Evolutionary conservation across 225 moss, liverwort and hornwort species (phyloP).

Genomic region (Pseudoscleropodium purum): DNA sequence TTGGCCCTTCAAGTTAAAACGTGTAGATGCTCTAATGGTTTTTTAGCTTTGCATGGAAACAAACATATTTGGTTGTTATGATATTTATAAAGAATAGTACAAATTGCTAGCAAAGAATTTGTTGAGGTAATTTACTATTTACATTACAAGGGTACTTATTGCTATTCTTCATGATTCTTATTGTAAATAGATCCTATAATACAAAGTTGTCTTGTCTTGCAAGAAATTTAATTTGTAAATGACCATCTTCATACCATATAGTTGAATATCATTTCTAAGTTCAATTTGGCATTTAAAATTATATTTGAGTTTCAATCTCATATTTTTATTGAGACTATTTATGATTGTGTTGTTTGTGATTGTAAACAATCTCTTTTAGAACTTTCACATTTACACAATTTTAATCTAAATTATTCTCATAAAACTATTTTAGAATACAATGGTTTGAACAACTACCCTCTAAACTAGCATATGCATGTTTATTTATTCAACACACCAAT

Average conservation of each 20-base stretch:
- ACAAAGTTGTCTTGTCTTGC: neutral
- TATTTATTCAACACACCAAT: neutral
- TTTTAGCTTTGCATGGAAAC: neutral
- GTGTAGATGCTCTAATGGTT: neutral
- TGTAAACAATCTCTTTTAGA: neutral
- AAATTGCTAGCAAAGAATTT: neutral
- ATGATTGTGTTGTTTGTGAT: neutral
- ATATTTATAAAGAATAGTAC: neutral
- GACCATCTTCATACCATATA: neutral
- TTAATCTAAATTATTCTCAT: neutral
- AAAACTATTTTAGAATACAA: neutral
- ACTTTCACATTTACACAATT: neutral
- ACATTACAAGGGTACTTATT: fast-evolving
- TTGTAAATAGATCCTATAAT: neutral
- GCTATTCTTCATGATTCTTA: neutral
- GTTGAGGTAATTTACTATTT: neutral
- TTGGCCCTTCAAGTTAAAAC: fast-evolving
- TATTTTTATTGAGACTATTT: neutral
- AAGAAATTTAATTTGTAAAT: neutral
- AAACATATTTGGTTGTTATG: neutral
- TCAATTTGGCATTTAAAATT: neutral
- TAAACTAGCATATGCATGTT: neutral
- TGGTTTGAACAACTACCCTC: neutral
- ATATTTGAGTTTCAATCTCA: neutral
- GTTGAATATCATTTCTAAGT: neutral